Conservation (phyloP, 1,139 yeast species). For the Blastobotrys niveus region DNA sequence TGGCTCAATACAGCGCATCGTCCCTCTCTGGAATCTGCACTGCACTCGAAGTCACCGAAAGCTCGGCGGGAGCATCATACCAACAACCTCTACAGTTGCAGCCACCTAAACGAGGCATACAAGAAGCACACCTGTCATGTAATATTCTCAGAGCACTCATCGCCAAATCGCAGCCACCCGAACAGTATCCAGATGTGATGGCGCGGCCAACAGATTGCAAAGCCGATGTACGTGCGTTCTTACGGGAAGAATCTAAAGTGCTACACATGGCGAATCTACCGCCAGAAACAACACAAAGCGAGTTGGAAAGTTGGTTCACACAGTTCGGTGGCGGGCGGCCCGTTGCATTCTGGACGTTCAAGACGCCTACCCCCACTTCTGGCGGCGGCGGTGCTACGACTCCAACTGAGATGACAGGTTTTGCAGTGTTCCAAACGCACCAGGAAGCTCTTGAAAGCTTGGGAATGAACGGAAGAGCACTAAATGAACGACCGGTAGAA, state of each 20-base stretch:
- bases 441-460: conserved; percentile 80
- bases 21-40: conserved; percentile 50
- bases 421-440: conserved; percentile 77
- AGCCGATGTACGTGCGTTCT: conserved; percentile 63
- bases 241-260: conserved; percentile 71
- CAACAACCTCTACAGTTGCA: conserved; percentile 13
- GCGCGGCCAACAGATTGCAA: conserved; percentile 70
- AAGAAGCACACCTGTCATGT: conserved; percentile 40
- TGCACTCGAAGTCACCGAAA: conserved; percentile 50
- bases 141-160: conserved; percentile 48
- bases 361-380: conserved; percentile 38
- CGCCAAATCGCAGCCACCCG: conserved; percentile 49
- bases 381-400: not conserved
- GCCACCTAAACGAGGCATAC: conserved; percentile 37
- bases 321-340: conserved; percentile 85
- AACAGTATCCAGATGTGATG: conserved; percentile 51
- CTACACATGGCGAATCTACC: conserved; percentile 74
- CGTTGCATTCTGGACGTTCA: conserved; percentile 82
- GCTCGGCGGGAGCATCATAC: conserved; percentile 12
- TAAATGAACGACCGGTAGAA: conserved; percentile 71
- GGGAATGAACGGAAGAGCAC: conserved; percentile 69
- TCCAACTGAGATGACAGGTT: conserved; percentile 50
- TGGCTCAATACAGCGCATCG: conserved; percentile 46
- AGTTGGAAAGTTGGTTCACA: conserved; percentile 85
- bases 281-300: conserved; percentile 81